Evolutionary conservation across 257 asterid species (phyloP), one percentile per base, ranked within the genome.

Genomic region (Coffea canephora): DNA sequence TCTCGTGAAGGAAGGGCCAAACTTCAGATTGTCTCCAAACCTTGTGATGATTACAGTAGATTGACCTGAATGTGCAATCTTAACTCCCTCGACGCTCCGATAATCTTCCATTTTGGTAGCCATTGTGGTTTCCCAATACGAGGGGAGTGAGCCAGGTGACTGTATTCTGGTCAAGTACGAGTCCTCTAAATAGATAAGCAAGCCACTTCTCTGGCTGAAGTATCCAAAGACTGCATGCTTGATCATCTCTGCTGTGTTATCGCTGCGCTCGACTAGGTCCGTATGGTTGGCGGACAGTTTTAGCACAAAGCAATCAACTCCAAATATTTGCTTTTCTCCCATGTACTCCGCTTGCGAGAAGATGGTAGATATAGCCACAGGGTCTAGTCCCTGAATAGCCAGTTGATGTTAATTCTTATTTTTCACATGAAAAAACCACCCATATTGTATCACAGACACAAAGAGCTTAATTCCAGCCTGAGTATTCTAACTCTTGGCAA

Each of bases 91-190:
- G 11, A 89, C 94, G 0, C 85, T 8, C 34, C 90, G 88, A 52
- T 93, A 93, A 78, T 93, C 96, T 71, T 91, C 94, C 16, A 92
- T 83, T 79, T 84, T 88, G 13, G 98, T 90, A 70, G 86, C 85
- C 90, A 88, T 92, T 66, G 87, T 83, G 55, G 96, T 93, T 74
- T 93, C 97, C 98, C 98, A 93, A 82, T 93, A 93, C 0, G 91
- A 87, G 65, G 97, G 94, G 6, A 75, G 91, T 21, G 88, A 90
- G 36, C 96, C 97, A 0, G 96, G 97, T 64, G 91, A 82, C 73
- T 93, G 98, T 43, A 93, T 87, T 78, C 97, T 79, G 70, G 96
- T 93, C 43, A 92, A 68, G 90, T 90, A 93, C 0, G 98, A 93
- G 91, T 93, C 97, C 75, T 93, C 97, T 15, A 93, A 77, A 83